Conservation (phyloP, 345 rosid species). For the Rhodamnia rubescens region DNA sequence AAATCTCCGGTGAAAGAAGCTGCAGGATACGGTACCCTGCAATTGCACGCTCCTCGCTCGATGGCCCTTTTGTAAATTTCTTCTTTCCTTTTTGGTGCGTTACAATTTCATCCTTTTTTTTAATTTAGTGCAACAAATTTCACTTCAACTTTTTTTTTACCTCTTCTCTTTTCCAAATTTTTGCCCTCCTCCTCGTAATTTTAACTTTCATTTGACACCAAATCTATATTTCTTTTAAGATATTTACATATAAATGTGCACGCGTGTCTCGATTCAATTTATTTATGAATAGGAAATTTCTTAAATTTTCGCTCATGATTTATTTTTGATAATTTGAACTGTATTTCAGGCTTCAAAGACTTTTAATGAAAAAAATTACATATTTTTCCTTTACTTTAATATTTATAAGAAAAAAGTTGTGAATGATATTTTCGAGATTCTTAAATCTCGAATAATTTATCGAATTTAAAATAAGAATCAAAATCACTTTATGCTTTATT, state of each 20-base stretch:
- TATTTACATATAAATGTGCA: too few relatives aligned
- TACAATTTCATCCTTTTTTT: background rate
- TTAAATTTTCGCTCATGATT: background rate
- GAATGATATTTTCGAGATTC: background rate
- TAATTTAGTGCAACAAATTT: background rate
- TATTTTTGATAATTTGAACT: background rate
- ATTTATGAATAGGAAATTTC: background rate
- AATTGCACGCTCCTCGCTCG: background rate
- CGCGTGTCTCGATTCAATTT: too few relatives aligned
- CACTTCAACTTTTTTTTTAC: background rate
- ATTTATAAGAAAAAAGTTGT: background rate
- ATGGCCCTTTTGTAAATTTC: background rate
- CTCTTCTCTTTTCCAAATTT: background rate
- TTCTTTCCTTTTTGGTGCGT: background rate
- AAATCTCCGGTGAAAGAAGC: background rate
- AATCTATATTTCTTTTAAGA: background rate
- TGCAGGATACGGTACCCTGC: background rate
- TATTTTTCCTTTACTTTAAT: background rate
- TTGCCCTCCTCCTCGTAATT: background rate
- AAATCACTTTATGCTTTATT: rapidly evolving
- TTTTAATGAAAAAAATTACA: background rate
- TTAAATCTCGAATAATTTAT: rapidly evolving
- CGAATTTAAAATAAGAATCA: rapidly evolving
- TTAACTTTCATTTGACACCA: background rate
- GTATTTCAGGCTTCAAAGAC: background rate